phyloP scores from a whole-genome alignment of 1,284 basidiomycete species.

The Kalmanozyma brasiliensis region DNA sequence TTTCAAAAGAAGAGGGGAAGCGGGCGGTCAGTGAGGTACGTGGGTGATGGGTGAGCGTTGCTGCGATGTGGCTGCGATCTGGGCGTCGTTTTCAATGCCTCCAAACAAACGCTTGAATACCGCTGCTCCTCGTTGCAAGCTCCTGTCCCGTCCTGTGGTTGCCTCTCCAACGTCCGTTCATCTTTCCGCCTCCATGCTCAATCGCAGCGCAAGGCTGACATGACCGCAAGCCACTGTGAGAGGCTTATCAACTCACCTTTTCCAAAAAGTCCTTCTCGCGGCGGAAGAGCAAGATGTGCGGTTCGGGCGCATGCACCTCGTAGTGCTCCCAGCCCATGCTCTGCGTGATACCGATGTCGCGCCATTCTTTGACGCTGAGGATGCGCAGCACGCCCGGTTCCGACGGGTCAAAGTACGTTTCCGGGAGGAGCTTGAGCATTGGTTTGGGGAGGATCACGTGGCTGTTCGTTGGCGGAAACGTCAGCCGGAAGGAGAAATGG shows the following conservation, averaged over 20 bases:
- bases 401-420: slow-evolving; percentile 73
- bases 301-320: slow-evolving; percentile 81
- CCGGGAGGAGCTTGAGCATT: slow-evolving; percentile 65
- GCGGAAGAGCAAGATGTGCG: slow-evolving; percentile 70
- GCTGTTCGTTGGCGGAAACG: slow-evolving; percentile 66
- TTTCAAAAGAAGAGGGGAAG: no score
- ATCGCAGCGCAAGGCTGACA: no score
- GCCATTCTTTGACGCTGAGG: slow-evolving; percentile 87
- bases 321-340: slow-evolving; percentile 97
- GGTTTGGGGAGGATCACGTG: slow-evolving; percentile 68
- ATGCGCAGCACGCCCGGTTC: slow-evolving; percentile 83
- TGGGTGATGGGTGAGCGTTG: not conserved
- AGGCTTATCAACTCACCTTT: no score
- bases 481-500: not conserved
- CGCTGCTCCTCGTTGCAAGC: not conserved
- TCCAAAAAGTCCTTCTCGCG: slow-evolving; percentile 69
- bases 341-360: slow-evolving; percentile 93
- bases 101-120: no score
- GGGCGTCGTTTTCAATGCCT: no score
- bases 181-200: no score
- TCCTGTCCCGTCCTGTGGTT: not conserved
- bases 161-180: not conserved
- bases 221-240: no score
- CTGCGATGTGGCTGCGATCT: not conserved
- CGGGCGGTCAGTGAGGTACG: not conserved